phyloP scores from a whole-genome alignment of 2,329 filamentous ascomycete species.

The Ophiostoma quercus region DNA sequence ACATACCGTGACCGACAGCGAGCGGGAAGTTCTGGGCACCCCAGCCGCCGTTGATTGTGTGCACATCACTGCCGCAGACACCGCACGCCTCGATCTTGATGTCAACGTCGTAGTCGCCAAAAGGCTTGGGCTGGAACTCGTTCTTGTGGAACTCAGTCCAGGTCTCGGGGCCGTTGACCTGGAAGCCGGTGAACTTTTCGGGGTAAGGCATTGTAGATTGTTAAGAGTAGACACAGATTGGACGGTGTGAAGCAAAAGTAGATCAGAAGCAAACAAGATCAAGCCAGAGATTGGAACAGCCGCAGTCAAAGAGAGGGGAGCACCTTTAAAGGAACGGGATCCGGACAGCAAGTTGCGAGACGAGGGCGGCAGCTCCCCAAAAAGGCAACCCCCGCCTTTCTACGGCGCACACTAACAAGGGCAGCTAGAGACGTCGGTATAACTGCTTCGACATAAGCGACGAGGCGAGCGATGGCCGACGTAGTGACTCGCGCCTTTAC shows the following conservation, averaged over 20 bases:
- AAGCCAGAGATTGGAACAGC: neutral
- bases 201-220: constrained; percentile 46
- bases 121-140: constrained; percentile 76
- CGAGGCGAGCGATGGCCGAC: neutral
- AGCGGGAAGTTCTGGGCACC: constrained; percentile 57
- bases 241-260: neutral
- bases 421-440: constrained; percentile 3
- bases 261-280: neutral
- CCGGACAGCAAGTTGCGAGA: neutral
- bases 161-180: constrained; percentile 49
- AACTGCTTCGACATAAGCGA: neutral
- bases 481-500: neutral
- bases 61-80: constrained; percentile 67
- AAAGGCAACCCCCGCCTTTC: constrained; percentile 9
- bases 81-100: constrained; percentile 80
- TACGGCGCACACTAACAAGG: neutral
- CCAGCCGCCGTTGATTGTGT: constrained; percentile 66
- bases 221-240: neutral
- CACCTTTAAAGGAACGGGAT: constrained; percentile 2
- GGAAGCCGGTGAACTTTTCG: constrained; percentile 58
- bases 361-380: neutral
- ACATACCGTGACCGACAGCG: constrained; percentile 59
- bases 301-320: neutral
- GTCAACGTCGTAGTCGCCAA: constrained; percentile 81
- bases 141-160: constrained; percentile 63